Conservation (phyloP, 495 filamentous ascomycete species). For the Mytilinidion resinicola region DNA sequence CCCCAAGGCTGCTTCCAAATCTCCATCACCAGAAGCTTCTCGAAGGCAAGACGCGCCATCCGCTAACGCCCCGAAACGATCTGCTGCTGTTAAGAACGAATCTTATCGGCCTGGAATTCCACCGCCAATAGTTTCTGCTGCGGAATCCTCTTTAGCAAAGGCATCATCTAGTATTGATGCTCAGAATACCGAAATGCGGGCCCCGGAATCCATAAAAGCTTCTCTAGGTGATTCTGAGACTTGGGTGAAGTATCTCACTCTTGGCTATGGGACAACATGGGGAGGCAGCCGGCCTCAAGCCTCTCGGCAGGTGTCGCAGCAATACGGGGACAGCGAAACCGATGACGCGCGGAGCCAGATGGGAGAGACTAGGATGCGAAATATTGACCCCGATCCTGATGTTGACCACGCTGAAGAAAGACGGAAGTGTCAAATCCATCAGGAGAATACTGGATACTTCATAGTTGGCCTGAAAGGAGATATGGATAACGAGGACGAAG, state of each 20-base stretch:
- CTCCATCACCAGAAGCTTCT: background rate
- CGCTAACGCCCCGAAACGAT: background rate
- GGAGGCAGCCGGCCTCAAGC: constrained; percentile 24
- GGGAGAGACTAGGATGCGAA: constrained; percentile 22
- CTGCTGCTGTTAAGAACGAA: background rate
- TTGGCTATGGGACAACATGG: constrained; percentile 59
- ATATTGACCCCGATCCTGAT: constrained; percentile 38
- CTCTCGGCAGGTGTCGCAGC: constrained; percentile 1
- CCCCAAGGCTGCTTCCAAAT: background rate
- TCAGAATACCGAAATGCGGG: background rate
- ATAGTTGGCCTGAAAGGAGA: constrained; percentile 65
- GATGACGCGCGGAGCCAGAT: constrained; percentile 1
- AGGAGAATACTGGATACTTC: constrained; percentile 51
- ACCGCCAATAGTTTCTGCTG: constrained; percentile 29
- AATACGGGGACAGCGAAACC: background rate
- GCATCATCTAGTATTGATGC: constrained; percentile 20
- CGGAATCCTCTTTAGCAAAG: constrained; percentile 22
- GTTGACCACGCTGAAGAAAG: constrained; percentile 26
- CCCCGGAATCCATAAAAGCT: constrained; percentile 8
- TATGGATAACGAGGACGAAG: constrained; percentile 42
- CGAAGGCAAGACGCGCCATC: background rate
- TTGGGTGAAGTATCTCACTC: constrained; percentile 34
- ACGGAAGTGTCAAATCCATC: constrained; percentile 28
- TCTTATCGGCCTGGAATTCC: constrained; percentile 25
- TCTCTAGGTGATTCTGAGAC: constrained; percentile 26